phyloP scores from a whole-genome alignment of 148 eudicot genomes.

The Polygonum maritimum region DNA sequence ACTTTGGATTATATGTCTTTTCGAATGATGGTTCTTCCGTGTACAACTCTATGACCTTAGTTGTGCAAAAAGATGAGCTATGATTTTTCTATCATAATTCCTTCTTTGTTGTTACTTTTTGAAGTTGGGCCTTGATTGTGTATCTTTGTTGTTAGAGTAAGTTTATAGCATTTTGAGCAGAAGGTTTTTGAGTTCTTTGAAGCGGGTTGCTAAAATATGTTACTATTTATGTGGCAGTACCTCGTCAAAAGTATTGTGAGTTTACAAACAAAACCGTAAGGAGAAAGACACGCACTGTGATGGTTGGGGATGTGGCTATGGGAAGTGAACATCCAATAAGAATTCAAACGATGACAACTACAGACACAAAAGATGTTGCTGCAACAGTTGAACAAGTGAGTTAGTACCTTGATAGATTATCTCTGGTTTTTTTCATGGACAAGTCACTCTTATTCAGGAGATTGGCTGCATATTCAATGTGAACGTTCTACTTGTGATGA shows the following conservation, averaged over 20 bases:
- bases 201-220: neutral
- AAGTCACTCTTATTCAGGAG: neutral
- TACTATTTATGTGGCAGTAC: slow-evolving; percentile 39
- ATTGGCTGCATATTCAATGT: neutral
- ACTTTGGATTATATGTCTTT: neutral
- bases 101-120: neutral
- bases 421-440: neutral
- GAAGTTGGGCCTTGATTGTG: neutral
- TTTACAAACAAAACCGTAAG: slow-evolving; percentile 70
- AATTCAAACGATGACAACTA: slow-evolving; percentile 95
- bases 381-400: slow-evolving; percentile 71
- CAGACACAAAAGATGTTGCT: slow-evolving; percentile 91
- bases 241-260: slow-evolving; percentile 90
- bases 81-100: neutral
- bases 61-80: neutral
- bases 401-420: neutral
- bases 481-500: neutral
- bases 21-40: neutral
- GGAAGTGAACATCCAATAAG: slow-evolving; percentile 97
- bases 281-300: slow-evolving; percentile 86
- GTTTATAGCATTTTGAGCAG: neutral
- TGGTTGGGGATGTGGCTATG: slow-evolving; percentile 89
- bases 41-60: neutral
- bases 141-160: neutral
- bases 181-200: neutral